Evolutionary conservation across 441 rosid species (phyloP).

Genomic region (Codiaeum variegatum): DNA sequence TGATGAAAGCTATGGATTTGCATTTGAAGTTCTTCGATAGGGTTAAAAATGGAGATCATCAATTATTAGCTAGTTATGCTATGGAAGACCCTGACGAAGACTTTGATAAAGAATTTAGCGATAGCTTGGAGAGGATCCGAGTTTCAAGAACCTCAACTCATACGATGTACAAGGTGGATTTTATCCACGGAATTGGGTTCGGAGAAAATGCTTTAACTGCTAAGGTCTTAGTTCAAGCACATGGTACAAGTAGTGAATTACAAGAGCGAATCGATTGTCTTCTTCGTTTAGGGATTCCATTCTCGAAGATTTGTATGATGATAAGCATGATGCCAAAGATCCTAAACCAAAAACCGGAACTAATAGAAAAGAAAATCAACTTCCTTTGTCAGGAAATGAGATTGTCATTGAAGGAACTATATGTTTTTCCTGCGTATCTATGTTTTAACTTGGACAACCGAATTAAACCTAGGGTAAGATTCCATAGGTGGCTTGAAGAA

Average conservation of each 20-base stretch:
- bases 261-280: conserved; percentile 47
- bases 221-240: conserved; percentile 37
- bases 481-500: conserved; percentile 53
- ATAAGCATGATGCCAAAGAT: conserved; percentile 48
- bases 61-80: conserved; percentile 39
- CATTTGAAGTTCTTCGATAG: conserved; percentile 43
- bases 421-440: conserved; percentile 47
- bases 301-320: conserved; percentile 46
- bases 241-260: conserved; percentile 52
- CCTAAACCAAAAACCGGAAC: conserved; percentile 51
- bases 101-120: conserved; percentile 35
- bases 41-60: conserved; percentile 42
- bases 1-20: conserved; percentile 48
- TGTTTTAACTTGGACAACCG: conserved; percentile 60
- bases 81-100: conserved; percentile 39
- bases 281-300: conserved; percentile 35
- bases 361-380: conserved; percentile 39
- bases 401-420: conserved; percentile 39
- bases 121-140: conserved; percentile 37
- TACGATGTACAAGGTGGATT: conserved; percentile 43
- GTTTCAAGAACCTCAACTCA: conserved; percentile 36
- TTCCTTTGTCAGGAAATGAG: conserved; percentile 48
- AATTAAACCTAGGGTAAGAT: conserved; percentile 51
- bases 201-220: conserved; percentile 53
- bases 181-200: conserved; percentile 55